Conservation (phyloP, 1,284 basidiomycete genomes). For the Ustilago hordei region DNA sequence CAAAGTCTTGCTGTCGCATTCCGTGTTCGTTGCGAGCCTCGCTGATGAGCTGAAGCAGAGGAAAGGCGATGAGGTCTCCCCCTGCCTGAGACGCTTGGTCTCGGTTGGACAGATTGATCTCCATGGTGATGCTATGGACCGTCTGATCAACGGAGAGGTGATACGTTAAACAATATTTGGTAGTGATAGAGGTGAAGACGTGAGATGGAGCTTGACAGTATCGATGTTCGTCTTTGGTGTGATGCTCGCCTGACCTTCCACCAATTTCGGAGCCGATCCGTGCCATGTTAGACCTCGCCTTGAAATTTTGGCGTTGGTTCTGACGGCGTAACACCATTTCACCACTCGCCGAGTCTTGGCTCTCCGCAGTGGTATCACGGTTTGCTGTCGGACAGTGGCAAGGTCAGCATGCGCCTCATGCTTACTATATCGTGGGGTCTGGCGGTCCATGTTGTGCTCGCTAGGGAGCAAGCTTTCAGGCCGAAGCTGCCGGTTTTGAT, state of each 20-base stretch:
- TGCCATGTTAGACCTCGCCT: background rate
- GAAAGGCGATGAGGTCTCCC: constrained; percentile 43
- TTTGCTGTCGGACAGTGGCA: background rate
- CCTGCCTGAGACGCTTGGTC: constrained; percentile 30
- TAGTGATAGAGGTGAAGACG: background rate
- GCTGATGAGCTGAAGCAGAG: constrained; percentile 84
- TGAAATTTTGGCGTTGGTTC: background rate
- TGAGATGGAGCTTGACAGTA: background rate
- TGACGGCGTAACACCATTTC: background rate
- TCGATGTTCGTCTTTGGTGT: background rate
- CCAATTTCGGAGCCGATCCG: constrained; percentile 18
- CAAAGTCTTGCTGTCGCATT: constrained; percentile 86
- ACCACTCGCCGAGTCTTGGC: too few species aligned
- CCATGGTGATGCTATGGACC: constrained; percentile 18
- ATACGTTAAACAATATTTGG: too few species aligned
- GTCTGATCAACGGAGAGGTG: background rate
- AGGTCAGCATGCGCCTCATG: background rate
- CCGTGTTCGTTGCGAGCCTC: constrained; percentile 92
- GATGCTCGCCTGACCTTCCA: constrained; percentile 30
- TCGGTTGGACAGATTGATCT: constrained; percentile 37
- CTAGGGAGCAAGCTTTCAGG: background rate
- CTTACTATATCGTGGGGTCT: background rate
- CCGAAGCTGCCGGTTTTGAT: background rate
- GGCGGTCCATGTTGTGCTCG: background rate
- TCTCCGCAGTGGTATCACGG: too few species aligned